Base-by-base conservation (phyloP, 148 eudicot species). In the Linanthus parryae region DNA sequence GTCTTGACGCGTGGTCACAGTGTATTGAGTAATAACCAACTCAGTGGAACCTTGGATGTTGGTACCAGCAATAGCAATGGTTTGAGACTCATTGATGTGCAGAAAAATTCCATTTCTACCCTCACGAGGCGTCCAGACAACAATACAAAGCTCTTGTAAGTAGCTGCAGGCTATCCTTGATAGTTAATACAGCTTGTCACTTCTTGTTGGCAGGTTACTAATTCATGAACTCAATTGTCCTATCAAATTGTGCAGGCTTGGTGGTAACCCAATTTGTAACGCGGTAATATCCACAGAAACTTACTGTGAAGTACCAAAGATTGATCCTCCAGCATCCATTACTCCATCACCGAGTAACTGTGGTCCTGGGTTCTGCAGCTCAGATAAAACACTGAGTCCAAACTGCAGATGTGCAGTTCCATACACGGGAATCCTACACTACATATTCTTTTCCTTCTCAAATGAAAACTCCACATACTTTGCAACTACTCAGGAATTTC, bases 361-460 rank as follows among this genome's bases (percentile, higher is more conserved):
- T 54, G 36, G 66, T 22, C 54, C 76, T 44, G 40, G 18, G 17
- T 52, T 63, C 29, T 86, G 90, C 52, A 59, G 67, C 36, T 54
- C 66, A 36, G 49, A 79, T 54, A 29, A 68, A 70, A 48, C 43
- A 27, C 37, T 54, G 35, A 72, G 70, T 63, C 66, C 73, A 29
- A 73, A 56, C 9, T 86, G 95, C 56, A 57, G 18, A 53, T 76
- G 78, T 30, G 23, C 70, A 43, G 8, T 65, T 55, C 84, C 89
- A 14, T 77, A 82, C 69, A 71, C 58, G 7, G 95, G 95, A 36
- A 72, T 35, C 48, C 62, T 86, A 35, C 42, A 62, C 45, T 86
- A 49, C 54, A 25, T 54, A 55, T 19, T 33, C 52, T 29, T 40
- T 26, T 36, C 35, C 51, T 47, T 34, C 66, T 15, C 90, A 23